Conservation (phyloP, 23 red algal genomes). For the Gracilariopsis chorda region DNA sequence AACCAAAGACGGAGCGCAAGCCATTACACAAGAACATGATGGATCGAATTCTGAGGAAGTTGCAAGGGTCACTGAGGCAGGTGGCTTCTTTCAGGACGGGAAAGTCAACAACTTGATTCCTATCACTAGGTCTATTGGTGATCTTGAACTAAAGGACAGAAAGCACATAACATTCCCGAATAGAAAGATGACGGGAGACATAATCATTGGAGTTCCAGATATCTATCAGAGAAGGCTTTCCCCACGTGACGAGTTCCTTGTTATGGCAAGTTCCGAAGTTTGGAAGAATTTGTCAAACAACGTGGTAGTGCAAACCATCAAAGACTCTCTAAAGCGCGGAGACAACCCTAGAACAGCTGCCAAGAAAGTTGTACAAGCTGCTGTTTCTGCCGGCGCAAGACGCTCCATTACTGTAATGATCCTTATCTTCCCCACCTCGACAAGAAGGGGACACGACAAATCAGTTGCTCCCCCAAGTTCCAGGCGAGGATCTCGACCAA, state of each 20-base stretch:
- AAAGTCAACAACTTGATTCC: constrained; percentile 74
- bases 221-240: constrained; percentile 39
- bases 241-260: constrained; percentile 59
- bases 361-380: constrained; percentile 39
- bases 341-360: constrained; percentile 28
- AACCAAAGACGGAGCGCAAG: constrained; percentile 42
- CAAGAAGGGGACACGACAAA: constrained; percentile 25
- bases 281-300: constrained; percentile 66
- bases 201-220: constrained; percentile 72
- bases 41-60: constrained; percentile 58
- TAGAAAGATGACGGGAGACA: constrained; percentile 56
- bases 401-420: constrained; percentile 46
- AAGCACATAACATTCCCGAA: constrained; percentile 81
- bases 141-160: constrained; percentile 80
- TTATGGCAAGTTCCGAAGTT: constrained; percentile 78
- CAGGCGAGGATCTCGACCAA: constrained; percentile 36
- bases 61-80: constrained; percentile 29
- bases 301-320: constrained; percentile 33
- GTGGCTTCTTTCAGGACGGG: constrained; percentile 58
- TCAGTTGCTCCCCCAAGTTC: not conserved
- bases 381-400: constrained; percentile 27
- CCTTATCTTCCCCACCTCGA: constrained; percentile 36
- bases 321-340: constrained; percentile 1
- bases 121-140: constrained; percentile 73
- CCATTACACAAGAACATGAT: constrained; percentile 60